phyloP scores from a whole-genome alignment of 2,329 filamentous ascomycete genomes.

The Fusarium sulawesiense region DNA sequence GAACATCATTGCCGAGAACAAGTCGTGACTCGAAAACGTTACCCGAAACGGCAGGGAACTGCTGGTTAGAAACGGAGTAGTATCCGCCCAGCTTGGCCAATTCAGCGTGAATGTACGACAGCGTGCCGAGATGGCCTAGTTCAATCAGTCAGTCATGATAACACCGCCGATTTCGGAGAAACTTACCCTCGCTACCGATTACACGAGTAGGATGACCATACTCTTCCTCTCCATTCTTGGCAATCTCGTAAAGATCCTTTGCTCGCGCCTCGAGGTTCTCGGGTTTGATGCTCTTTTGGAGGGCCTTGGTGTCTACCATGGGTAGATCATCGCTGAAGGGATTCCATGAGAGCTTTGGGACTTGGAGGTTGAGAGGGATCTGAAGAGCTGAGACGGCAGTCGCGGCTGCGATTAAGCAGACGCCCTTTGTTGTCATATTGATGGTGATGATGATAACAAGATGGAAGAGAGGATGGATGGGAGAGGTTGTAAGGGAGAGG shows the following conservation, averaged over 20 bases:
- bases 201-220: conserved; percentile 77
- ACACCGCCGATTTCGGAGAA: no score
- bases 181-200: conserved; percentile 66
- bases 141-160: conserved; percentile 1
- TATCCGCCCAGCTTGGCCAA: conserved; percentile 68
- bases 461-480: not conserved
- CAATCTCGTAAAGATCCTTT: conserved; percentile 70
- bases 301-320: conserved; percentile 63
- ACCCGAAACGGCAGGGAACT: conserved; percentile 71
- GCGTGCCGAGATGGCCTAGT: conserved; percentile 70
- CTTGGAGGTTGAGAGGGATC: conserved; percentile 38
- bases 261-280: conserved; percentile 69
- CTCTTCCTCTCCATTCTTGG: conserved; percentile 67
- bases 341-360: conserved; percentile 35
- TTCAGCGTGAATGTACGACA: conserved; percentile 70
- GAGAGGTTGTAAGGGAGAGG: not conserved
- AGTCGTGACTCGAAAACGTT: conserved; percentile 69
- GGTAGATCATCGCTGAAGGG: conserved; percentile 47
- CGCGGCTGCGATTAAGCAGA: conserved; percentile 43
- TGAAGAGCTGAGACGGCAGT: conserved; percentile 46
- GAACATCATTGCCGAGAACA: conserved; percentile 64
- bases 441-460: not conserved
- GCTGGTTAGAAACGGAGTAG: conserved; percentile 72
- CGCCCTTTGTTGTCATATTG: conserved; percentile 43
- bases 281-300: conserved; percentile 67